Conservation (phyloP, 1,139 yeast species). For the Saccharomyces hybrid region DNA sequence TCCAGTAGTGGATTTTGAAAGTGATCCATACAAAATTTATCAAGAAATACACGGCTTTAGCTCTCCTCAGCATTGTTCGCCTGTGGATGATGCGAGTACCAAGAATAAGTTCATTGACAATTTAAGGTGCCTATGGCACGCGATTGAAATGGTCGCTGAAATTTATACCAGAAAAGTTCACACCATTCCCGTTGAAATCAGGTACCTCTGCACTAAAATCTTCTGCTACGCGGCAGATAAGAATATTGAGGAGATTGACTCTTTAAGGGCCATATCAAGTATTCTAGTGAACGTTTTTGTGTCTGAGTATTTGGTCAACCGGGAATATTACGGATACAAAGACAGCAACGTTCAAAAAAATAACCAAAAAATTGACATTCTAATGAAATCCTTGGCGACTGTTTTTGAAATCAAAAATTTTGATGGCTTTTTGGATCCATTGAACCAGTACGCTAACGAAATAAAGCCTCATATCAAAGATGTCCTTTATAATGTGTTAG, state of each 20-base stretch:
- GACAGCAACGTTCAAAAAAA: conserved; percentile 3
- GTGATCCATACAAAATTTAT: conserved; percentile 70
- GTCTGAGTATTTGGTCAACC: conserved; percentile 37
- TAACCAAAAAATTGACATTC: conserved; percentile 13
- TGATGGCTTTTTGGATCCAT: conserved; percentile 27
- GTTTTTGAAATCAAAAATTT: conserved; percentile 26
- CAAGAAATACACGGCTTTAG: conserved; percentile 38
- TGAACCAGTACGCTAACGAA: conserved; percentile 29
- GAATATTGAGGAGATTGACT: conserved; percentile 32
- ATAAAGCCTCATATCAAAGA: conserved; percentile 24
- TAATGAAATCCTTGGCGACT: conserved; percentile 18
- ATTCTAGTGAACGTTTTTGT: conserved; percentile 72
- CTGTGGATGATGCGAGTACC: conserved; percentile 72
- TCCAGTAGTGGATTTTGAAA: conserved; percentile 62
- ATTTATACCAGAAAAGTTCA: conserved; percentile 39
- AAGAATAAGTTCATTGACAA: conserved; percentile 63
- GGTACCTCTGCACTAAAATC: conserved; percentile 39
- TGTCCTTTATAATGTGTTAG: conserved; percentile 20
- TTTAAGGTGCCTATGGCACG: conserved; percentile 67
- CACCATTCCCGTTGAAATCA: conserved; percentile 57
- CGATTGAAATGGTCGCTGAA: conserved; percentile 50
- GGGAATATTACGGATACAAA: conserved; percentile 28
- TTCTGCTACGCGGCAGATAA: conserved; percentile 45
- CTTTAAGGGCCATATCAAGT: conserved; percentile 50
- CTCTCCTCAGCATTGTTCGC: conserved; percentile 49